These are phyloP conservation scores for Botrytis medusae DNA, from an alignment of 2,329 filamentous ascomycete genomes.

Conservation along the genomic window DNA sequence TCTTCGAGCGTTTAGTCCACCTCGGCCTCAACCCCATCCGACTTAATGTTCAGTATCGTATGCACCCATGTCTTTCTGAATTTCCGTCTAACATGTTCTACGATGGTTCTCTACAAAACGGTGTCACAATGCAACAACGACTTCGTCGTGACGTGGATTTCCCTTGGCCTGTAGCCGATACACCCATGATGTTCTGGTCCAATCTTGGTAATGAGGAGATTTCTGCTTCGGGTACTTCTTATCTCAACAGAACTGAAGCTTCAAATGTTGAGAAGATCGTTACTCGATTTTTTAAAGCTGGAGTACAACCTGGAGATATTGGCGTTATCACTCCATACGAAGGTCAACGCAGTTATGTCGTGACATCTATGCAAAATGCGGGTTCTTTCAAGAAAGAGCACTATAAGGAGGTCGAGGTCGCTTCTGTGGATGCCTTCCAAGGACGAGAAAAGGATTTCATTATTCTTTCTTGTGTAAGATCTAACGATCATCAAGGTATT, in stretches of 20 bases:
- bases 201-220: slow-evolving; percentile 98
- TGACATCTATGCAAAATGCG: slow-evolving; percentile 98
- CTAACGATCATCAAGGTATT: slow-evolving; percentile 98
- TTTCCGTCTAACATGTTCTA: slow-evolving; percentile 99
- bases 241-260: slow-evolving; percentile 95
- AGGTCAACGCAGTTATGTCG: slow-evolving; percentile 95
- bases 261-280: slow-evolving; percentile 98
- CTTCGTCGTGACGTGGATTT: slow-evolving; percentile 94
- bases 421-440: slow-evolving; percentile 97
- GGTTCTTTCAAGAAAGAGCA: slow-evolving; percentile 97
- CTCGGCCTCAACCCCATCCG: slow-evolving; percentile 88
- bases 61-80: slow-evolving; percentile 96
- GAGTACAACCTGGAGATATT: slow-evolving; percentile 89
- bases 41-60: slow-evolving; percentile 95
- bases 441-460: slow-evolving; percentile 99
- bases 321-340: slow-evolving; percentile 99
- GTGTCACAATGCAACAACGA: slow-evolving; percentile 85
- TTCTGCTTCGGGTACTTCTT: slow-evolving; percentile 94
- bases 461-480: slow-evolving; percentile 94
- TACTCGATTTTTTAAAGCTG: slow-evolving; percentile 97
- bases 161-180: slow-evolving; percentile 91
- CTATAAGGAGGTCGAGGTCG: slow-evolving; percentile 98
- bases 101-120: slow-evolving; percentile 94
- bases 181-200: slow-evolving; percentile 99
- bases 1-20: slow-evolving; percentile 94